These are phyloP conservation scores for Flaveria trinervia DNA, from an alignment of 129 eudicot species.

Conservation along the genomic window DNA sequence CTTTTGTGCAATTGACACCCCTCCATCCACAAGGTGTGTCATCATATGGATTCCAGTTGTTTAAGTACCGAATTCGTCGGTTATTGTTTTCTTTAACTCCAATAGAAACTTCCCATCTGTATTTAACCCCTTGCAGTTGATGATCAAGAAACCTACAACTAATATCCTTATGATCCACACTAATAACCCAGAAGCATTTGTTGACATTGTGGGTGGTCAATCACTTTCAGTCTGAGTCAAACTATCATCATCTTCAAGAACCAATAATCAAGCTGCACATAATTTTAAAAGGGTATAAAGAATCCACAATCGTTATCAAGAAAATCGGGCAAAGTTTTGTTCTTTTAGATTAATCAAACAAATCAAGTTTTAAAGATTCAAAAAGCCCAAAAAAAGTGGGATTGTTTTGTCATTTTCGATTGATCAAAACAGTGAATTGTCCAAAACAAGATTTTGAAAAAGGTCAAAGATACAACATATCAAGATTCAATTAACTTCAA, in stretches of 20 bases:
- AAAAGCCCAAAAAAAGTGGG: conserved; percentile 27
- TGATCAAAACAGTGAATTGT: conserved; percentile 35
- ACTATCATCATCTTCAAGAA: conserved; percentile 24
- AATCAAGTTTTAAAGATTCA: conserved; percentile 17
- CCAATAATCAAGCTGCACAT: conserved; percentile 16
- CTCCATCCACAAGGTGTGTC: conserved; percentile 80
- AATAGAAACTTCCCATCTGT: conserved; percentile 65
- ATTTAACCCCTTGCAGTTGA: conserved; percentile 65
- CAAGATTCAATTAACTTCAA: conserved; percentile 2
- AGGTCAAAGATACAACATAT: conserved; percentile 14
- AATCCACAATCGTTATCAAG: conserved; percentile 20
- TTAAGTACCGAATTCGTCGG: conserved; percentile 46
- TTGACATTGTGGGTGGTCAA: conserved; percentile 44
- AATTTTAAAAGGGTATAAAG: conserved; percentile 18
- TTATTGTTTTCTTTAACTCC: conserved; percentile 61
- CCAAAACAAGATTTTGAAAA: conserved; percentile 31
- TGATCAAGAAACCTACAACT: conserved; percentile 32
- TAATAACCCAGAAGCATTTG: conserved; percentile 24
- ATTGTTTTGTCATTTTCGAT: conserved; percentile 35
- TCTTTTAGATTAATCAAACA: conserved; percentile 26
- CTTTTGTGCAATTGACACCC: conserved; percentile 77
- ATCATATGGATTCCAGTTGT: conserved; percentile 66
- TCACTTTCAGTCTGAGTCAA: conserved; percentile 15
- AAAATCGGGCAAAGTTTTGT: conserved; percentile 27
- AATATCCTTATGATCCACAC: conserved; percentile 39